These are phyloP conservation scores for Durotheca rogersii DNA, from an alignment of 495 filamentous ascomycete genomes.

Conservation along the genomic window DNA sequence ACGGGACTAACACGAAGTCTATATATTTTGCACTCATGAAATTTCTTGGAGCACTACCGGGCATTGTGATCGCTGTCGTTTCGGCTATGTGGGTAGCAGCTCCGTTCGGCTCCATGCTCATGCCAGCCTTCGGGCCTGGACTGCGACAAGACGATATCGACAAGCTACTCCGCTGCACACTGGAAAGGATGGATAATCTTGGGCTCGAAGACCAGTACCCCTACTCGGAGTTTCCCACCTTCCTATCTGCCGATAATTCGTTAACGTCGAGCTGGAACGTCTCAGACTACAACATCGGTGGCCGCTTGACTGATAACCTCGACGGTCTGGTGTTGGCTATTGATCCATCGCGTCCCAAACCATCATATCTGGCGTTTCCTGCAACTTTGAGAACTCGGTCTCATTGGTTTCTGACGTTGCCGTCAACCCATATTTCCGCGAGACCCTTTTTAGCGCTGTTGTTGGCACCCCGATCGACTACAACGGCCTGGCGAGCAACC, in stretches of 20 bases:
- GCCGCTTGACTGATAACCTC: conserved; percentile 13
- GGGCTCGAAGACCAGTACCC: conserved; percentile 10
- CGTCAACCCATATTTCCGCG: too few relatives aligned
- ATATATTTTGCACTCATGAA: conserved; percentile 6
- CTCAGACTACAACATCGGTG: conserved; percentile 14
- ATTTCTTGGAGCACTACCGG: conserved; percentile 7
- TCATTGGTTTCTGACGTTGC: too few relatives aligned
- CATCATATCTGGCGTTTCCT: conserved; percentile 7
- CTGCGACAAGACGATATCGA: conserved; percentile 7
- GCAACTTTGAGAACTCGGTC: too few relatives aligned
- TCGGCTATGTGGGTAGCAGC: conserved; percentile 13
- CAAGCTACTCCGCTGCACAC: conserved; percentile 1
- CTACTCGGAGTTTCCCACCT: conserved; percentile 5
- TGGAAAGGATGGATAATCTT: conserved; percentile 10
- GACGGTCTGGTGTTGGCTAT: conserved; percentile 13
- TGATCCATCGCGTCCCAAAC: conserved; percentile 8
- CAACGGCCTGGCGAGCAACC: conserved; percentile 2
- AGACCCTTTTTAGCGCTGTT: too few relatives aligned
- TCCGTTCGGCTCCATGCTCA: conserved; percentile 10
- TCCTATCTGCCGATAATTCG: conserved; percentile 5
- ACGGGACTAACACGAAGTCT: neutral
- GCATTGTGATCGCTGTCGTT: conserved; percentile 8
- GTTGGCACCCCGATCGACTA: too few relatives aligned
- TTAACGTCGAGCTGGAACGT: conserved; percentile 15
- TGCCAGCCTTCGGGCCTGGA: conserved; percentile 10